Evolutionary conservation across 192 early-diverging fungal genomes (phyloP), one percentile per base, ranked within the genome.

Genomic region (Chytriomyces hyalinus): DNA sequence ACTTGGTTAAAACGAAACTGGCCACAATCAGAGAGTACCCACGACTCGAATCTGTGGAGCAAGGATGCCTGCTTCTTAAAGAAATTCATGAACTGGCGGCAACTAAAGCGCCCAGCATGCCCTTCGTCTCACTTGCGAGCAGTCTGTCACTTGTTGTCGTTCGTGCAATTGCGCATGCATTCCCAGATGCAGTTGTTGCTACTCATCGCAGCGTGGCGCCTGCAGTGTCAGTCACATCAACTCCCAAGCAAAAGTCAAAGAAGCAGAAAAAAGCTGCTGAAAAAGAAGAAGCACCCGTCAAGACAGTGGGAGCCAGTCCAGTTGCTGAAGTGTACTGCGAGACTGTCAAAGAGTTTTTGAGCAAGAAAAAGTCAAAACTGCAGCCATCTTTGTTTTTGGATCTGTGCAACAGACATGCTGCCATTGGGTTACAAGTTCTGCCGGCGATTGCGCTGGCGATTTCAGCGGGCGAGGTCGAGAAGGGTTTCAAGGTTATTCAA

Each of bases 281-380:
- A 49, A n/a, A 73, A 17, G 70, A 77, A 20, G 70, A 69, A 72
- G 82, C 80, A 75, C 65, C 78, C 8, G 79, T 26, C n/a, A 70
- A 46, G 67, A 75, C 47, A 60, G 73, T 79, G 20, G 78, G 80
- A n/a, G 68, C 75, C 48, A 73, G 75, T 66, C 80, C 81, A 4
- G 80, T 88, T 17, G 73, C 87, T 15, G 77, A 74, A 15, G 80
- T 92, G 49, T 93, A 94, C 79, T 72, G 51, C 28, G 83, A 65
- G 0, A 85, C 92, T 1, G 82, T 93, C 73, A 80, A 73, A n/a
- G 87, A 93, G 78, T 95, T 92, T 80, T 88, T 94, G 89, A 86
- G 90, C 59, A 87, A 87, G 75, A 92, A 92, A 80, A 89, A 91
- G 49, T 89, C 89, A 62, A 89, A 89, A 68, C 67, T 96, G 70